Percentiles rank a stretch among this genome's conserved stretches.
Conservation (phyloP, 768 basidiomycete species). For the Gloeophyllum trabeum region DNA sequence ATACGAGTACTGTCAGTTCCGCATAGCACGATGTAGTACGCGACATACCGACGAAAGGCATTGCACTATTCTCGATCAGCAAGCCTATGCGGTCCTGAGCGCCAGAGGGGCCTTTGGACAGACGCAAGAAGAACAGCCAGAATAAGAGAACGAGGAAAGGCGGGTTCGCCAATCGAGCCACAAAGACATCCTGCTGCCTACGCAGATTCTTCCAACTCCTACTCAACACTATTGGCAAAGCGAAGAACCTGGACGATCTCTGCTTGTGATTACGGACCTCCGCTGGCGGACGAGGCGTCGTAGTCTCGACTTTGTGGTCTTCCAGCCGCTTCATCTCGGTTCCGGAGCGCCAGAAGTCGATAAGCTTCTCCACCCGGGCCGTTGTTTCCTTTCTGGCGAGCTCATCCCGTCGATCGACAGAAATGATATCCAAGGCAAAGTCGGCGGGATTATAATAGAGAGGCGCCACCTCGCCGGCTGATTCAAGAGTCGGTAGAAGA, state of each 20-base stretch:
- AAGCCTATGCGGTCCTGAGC: constrained; percentile 30
- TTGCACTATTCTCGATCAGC: constrained; percentile 14
- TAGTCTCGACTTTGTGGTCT: constrained; percentile 3
- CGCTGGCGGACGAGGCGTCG: too few relatives aligned
- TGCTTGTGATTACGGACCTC: constrained; percentile 9
- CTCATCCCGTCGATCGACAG: constrained; percentile 6
- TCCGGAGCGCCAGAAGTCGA: not conserved
- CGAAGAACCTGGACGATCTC: constrained; percentile 20
- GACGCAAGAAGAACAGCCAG: constrained; percentile 23
- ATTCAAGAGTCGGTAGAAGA: constrained; percentile 20
- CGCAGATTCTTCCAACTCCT: constrained; percentile 26
- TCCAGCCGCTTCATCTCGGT: constrained; percentile 1
- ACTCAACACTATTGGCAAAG: constrained; percentile 24
- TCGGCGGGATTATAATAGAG: constrained; percentile 26
- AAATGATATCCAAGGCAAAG: constrained; percentile 25
- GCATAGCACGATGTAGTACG: not conserved
- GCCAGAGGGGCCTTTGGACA: constrained; percentile 22
- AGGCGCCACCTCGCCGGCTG: constrained; percentile 22
- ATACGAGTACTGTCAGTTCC: too few relatives aligned
- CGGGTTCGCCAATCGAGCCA: constrained; percentile 9
- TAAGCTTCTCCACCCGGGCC: constrained; percentile 4
- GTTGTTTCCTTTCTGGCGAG: constrained; percentile 4
- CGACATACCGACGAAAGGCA: constrained; percentile 22
- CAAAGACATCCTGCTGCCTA: constrained; percentile 22
- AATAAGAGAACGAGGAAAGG: constrained; percentile 15